Percentiles rank a stretch among this genome's conserved stretches.
Conservation (phyloP, 192 early-diverging fungal genomes). For the Phlyctochytrium planicorne region DNA sequence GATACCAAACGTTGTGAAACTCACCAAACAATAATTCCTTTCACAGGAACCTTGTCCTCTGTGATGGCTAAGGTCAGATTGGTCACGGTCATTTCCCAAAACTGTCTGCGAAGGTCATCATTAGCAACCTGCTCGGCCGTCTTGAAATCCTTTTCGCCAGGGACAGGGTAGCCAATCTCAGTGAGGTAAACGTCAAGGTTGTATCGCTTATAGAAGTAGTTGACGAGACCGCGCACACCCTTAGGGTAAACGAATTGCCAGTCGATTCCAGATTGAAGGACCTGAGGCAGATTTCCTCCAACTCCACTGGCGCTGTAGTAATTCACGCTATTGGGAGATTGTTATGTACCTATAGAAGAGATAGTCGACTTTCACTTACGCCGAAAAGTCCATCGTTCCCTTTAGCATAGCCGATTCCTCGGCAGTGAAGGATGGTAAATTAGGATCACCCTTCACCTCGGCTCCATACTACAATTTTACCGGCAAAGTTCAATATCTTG, state of each 20-base stretch:
- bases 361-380: not conserved
- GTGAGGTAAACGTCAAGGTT: slow-evolving; percentile 23
- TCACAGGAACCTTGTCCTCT: not conserved
- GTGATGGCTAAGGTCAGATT: not conserved
- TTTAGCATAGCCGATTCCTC: not conserved
- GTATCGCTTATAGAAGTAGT: slow-evolving; percentile 18
- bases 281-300: not conserved
- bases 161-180: slow-evolving; percentile 15
- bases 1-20: no score
- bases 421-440: not conserved
- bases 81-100: not conserved
- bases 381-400: not conserved
- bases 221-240: slow-evolving; percentile 13
- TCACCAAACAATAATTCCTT: not conserved
- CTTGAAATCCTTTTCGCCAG: not conserved
- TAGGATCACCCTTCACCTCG: not conserved
- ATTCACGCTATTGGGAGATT: slow-evolving; percentile 21
- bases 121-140: not conserved
- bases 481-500: not conserved
- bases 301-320: slow-evolving; percentile 29
- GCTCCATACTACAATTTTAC: not conserved
- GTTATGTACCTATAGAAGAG: not conserved
- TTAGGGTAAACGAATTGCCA: slow-evolving; percentile 14
- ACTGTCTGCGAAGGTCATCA: not conserved
- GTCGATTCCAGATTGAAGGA: not conserved